phyloP scores from a whole-genome alignment of 805 yeast genomes.

The Kluyveromyces aestuarii region DNA sequence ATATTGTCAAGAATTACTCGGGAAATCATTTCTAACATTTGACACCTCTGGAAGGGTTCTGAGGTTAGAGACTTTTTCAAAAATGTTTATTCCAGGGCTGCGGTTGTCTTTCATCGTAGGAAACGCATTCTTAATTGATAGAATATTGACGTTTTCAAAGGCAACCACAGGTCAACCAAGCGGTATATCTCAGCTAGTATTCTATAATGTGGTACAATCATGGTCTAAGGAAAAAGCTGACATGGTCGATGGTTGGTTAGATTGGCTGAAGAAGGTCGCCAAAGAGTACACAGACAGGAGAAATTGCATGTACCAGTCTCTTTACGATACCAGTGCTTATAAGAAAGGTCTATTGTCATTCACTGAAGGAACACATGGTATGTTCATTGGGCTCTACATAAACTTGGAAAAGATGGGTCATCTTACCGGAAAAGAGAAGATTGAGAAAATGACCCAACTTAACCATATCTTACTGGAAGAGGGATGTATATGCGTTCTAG shows the following conservation, averaged over 20 bases:
- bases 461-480: constrained; percentile 31
- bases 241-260: constrained; percentile 50
- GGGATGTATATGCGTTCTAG: constrained; percentile 44
- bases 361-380: constrained; percentile 60
- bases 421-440: constrained; percentile 22
- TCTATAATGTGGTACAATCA: constrained; percentile 26
- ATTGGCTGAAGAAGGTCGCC: constrained; percentile 59
- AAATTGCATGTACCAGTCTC: constrained; percentile 45
- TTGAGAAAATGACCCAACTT: constrained; percentile 30
- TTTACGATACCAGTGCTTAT: constrained; percentile 37
- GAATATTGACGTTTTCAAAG: constrained; percentile 49
- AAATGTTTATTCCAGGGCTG: constrained; percentile 71
- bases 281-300: constrained; percentile 56
- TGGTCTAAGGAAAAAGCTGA: neutral
- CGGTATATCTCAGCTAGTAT: constrained; percentile 59
- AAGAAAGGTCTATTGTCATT: constrained; percentile 26
- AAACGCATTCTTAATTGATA: constrained; percentile 48
- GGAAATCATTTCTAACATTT: constrained; percentile 53
- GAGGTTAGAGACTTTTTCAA: constrained; percentile 70
- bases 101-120: constrained; percentile 69
- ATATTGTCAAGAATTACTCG: constrained; percentile 35
- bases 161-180: constrained; percentile 64
- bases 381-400: constrained; percentile 56
- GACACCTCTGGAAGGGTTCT: constrained; percentile 72
- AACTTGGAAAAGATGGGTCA: constrained; percentile 19